Conservation (phyloP, 23 red algal genomes). For the Gracilariopsis chorda region DNA sequence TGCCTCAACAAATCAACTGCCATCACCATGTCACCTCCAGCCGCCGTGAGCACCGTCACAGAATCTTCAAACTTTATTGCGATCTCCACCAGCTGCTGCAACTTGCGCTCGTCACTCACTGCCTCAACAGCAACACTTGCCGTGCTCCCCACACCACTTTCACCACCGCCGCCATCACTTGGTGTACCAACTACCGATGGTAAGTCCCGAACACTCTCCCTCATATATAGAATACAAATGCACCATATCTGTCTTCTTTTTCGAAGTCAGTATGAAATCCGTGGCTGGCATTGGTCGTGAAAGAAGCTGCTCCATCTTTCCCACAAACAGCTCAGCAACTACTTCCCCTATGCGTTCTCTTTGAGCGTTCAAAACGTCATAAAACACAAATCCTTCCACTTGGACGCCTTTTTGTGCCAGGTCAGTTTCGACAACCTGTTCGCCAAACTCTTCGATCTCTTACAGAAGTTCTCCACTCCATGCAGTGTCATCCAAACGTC, state of each 20-base stretch:
- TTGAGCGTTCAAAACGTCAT: constrained; percentile 30
- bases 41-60: constrained; percentile 11
- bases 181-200: no score
- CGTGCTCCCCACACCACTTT: not conserved
- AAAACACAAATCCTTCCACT: constrained; percentile 9
- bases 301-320: constrained; percentile 13
- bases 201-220: not conserved
- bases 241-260: not conserved
- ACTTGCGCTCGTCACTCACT: constrained; percentile 4
- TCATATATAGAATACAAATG: constrained; percentile 20
- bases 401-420: not conserved
- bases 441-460: constrained; percentile 8
- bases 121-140: not conserved
- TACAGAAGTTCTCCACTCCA: not conserved
- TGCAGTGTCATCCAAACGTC: not conserved
- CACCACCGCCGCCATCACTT: not conserved
- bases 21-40: constrained; percentile 63
- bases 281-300: constrained; percentile 9
- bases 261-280: constrained; percentile 13
- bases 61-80: constrained; percentile 43
- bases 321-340: constrained; percentile 25
- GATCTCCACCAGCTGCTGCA: constrained; percentile 68
- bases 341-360: constrained; percentile 16
- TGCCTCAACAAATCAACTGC: constrained; percentile 65
- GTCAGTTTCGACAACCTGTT: constrained; percentile 15